Evolutionary conservation across 225 moss, liverwort and hornwort genomes (phyloP), one percentile per base, ranked within the genome.

Genomic region (Bryoerythrophyllum caledonicum): DNA sequence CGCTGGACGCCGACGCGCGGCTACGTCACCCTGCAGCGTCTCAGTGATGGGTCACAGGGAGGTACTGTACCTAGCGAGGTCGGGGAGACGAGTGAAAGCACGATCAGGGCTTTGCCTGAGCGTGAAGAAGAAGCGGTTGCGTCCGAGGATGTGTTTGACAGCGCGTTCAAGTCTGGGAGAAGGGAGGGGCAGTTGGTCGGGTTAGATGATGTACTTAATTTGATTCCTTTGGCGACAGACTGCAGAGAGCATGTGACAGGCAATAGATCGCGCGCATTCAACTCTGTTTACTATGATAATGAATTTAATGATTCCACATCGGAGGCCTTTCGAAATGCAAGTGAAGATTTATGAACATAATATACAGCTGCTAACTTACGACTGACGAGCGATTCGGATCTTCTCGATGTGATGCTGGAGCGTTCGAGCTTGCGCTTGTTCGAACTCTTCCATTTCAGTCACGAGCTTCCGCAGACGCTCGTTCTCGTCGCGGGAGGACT

Each of bases 361-460:
- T 67, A 16, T 58, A 75, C 67, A 75, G 38, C 62, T 69, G 79
- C 79, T 13, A 44, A 65, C 76, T 80, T 68, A 83, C 67, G 79
- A 67, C 65, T 92, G 87, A 17, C 92, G 77, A 19, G 88, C 83
- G 63, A 86, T 86, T 10, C 94, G 83, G 57, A 94, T 76, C 70
- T 91, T 89, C 75, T 94, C 92, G 54, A 88, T 79, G 73, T 94
- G 94, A 66, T 63, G 78, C 59, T 90, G 92, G 28, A 94, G 78
- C n/a, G 63, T 77, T 59, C 85, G 92, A 4, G 85, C 89, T 79
- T 94, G 90, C 48, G 74, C 78, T 62, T 84, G 83, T 77, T 89
- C 90, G 78, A 94, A 94, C 48, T 89, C 90, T 67, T 94, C 92
- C 71, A 87, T 81, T 38, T 94, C 90, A 63, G 85, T 86, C 61